Evolutionary conservation across 148 eudicot species (phyloP), one percentile per base, ranked within the genome.

Genomic region (Dysphania ambrosioides): DNA sequence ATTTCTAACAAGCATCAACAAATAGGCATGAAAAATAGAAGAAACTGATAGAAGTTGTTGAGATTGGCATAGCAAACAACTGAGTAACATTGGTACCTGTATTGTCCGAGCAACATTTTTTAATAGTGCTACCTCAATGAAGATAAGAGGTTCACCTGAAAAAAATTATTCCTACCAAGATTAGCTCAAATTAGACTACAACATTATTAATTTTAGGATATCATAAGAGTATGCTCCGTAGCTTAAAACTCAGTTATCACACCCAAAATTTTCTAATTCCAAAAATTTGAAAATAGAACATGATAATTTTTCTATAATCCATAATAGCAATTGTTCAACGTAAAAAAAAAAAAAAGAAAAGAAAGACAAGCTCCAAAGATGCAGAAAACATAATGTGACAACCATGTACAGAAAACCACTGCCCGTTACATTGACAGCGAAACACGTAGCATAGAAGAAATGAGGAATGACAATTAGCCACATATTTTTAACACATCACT

Each of bases 91-190:
- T 7, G 27, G 76, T 64, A 92, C 99, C 92, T 95, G 99, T 79
- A 96, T 96, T 30, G 89, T 87, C 78, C 79, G 81, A 53, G 97
- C 97, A 76, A 90, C 86, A 73, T 88, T 75, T 85, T 86, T 92
- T 82, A 86, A 40, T 57, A 96, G 88, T 73, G 99, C 97, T 80
- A 90, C 99, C 89, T 96, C 97, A 81, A 96, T 96, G 79, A 96
- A 96, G 66, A 96, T 96, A 76, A 96, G 87, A 60, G 99, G 99
- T 80, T 96, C 99, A 65, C 97, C 99, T 96, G 88, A 85, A 76
- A 74, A 30, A 26, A 68, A 72, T 7, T 18, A 66, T 55, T 18
- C 23, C 49, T 59, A 24, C 26, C 76, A 75, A 15, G 58, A 51
- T 80, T 68, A 75, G 76, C 38, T 62, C 53, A 30, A 49, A 19